Evolutionary conservation across 2,329 filamentous ascomycete species (phyloP), one percentile per base, ranked within the genome.

Genomic region (Arthrobotrys iridis): DNA sequence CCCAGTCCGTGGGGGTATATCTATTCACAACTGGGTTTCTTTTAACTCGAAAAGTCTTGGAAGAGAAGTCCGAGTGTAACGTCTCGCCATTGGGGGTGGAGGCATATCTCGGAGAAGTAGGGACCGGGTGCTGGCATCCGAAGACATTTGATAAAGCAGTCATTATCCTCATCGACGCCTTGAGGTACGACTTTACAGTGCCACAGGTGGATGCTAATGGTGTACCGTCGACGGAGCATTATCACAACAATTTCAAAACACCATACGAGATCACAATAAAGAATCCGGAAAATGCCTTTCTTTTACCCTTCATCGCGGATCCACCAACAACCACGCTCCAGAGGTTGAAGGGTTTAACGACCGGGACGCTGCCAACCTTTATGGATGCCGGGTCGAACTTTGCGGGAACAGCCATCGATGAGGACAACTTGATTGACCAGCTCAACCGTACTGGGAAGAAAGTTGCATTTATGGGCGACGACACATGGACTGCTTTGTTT

Each of bases 1-100:
- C 97, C 41, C 95, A 99, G 81, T 85, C 87, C 48, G 84, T 91
- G 35, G 94, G 93, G 73, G 90, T 98, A 79, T 92, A 91, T 81
- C 91, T 97, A 81, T 99, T 99, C 83, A 96, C 93, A 24, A 93
- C 91, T 81, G 95, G 95, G 37, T 99, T 99, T 82, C 88, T 99
- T 77, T 87, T 99, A 77, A 97, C 94, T 66, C 88, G 95, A 71
- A 84, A 93, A 76, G 90, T 94, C 59, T 86, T 95, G 70, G 89
- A 93, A 77, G 88, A 93, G 79, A 91, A 90, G 81, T 93, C 92
- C 10, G 85, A 85, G 70, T 95, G 92, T 82, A 83, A 85, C 8
- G 82, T 85, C 43, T 88, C 91, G 57, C 94, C 95, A 2, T 87
- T 91, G 71, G 18, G 85, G 1, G 50, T n/a, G 7, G 15, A 87